phyloP scores from a whole-genome alignment of 2,329 filamentous ascomycete species.

The Seiridium unicorne region DNA sequence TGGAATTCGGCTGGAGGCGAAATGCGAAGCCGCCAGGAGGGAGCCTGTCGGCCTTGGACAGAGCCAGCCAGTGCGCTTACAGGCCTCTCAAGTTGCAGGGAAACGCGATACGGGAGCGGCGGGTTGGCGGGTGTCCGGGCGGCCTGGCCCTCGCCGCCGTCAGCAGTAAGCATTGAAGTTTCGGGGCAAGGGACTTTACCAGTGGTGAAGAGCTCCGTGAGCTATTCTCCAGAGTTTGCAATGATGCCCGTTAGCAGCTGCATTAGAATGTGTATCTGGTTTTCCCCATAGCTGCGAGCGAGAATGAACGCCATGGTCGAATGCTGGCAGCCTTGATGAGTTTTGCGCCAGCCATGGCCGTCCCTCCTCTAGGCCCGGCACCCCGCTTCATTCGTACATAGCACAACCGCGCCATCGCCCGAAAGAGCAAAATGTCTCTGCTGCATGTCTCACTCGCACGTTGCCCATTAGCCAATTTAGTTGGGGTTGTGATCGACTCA shows the following conservation, averaged over 20 bases:
- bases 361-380: too few relatives aligned
- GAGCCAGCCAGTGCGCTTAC: neutral
- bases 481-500: neutral
- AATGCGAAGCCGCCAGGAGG: neutral
- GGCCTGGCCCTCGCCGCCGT: neutral
- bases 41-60: neutral
- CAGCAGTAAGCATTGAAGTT: neutral
- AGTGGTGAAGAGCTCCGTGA: too few relatives aligned
- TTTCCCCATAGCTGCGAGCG: too few relatives aligned
- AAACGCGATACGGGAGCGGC: neutral
- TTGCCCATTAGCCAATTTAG: neutral
- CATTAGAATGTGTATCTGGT: neutral
- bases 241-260: neutral
- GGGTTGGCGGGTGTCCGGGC: neutral
- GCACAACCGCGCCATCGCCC: neutral
- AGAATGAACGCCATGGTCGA: too few relatives aligned
- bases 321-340: too few relatives aligned
- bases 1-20: neutral
- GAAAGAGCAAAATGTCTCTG: neutral
- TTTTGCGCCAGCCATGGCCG: too few relatives aligned
- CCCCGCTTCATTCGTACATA: too few relatives aligned
- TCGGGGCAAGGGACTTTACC: too few relatives aligned
- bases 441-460: constrained; percentile 10
- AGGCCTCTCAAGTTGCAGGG: neutral
- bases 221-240: neutral